Evolutionary conservation across 495 filamentous ascomycete genomes (phyloP).

Genomic region (Parathielavia appendiculata): DNA sequence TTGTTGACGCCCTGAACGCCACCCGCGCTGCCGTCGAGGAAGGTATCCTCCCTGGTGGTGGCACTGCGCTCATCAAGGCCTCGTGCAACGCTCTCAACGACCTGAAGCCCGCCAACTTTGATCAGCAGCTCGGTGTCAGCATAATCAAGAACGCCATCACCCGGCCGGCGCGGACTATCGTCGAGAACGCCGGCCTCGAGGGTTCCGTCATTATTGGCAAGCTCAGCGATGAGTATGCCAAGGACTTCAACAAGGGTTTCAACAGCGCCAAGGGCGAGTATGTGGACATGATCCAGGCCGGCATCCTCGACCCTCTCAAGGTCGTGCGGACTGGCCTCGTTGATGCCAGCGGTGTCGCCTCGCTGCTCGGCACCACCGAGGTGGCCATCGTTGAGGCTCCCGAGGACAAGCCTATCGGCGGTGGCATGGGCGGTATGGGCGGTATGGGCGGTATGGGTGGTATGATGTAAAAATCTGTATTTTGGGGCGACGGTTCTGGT

Average conservation of each 20-base stretch:
- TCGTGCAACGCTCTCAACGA: conserved; percentile 77
- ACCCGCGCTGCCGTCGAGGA: conserved; percentile 98
- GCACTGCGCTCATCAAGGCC: conserved; percentile 96
- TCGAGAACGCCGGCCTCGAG: conserved; percentile 96
- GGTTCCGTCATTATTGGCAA: conserved; percentile 96
- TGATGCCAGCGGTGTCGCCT: conserved; percentile 94
- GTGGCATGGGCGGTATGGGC: conserved; percentile 36
- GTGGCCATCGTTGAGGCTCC: conserved; percentile 94
- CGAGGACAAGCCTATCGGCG: conserved; percentile 83
- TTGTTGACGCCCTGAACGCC: conserved; percentile 96
- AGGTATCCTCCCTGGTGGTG: conserved; percentile 96
- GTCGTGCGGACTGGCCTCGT: conserved; percentile 92
- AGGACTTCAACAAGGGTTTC: conserved; percentile 96
- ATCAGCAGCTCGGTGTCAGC: conserved; percentile 96
- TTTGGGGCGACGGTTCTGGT: conserved; percentile 15
- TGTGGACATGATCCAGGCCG: conserved; percentile 93
- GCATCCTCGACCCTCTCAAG: conserved; percentile 99
- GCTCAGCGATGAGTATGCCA: conserved; percentile 87
- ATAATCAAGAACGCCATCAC: conserved; percentile 98
- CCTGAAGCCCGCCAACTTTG: conserved; percentile 89
- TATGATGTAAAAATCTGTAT: conserved; percentile 44
- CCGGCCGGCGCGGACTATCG: conserved; percentile 84
- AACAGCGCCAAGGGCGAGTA: conserved; percentile 95
- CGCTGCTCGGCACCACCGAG: conserved; percentile 95
- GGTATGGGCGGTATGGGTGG: conserved; percentile 57